phyloP scores from a whole-genome alignment of 768 basidiomycete genomes.

The Russula earlei region DNA sequence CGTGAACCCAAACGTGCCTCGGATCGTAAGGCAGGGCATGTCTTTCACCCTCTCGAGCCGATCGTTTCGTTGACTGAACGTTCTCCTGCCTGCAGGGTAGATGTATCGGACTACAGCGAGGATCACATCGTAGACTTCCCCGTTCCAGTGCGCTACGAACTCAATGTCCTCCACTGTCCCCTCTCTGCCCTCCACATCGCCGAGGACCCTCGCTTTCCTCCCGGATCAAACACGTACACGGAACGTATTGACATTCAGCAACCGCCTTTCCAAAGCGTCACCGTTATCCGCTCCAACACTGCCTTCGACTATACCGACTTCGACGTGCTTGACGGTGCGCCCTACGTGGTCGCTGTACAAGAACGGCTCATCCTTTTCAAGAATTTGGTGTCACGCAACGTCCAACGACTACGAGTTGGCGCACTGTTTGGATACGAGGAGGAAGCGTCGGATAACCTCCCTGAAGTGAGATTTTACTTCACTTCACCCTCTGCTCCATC shows the following conservation, averaged over 20 bases:
- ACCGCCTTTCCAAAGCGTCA: conserved; percentile 9
- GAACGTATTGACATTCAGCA: not conserved
- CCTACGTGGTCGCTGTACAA: conserved; percentile 9
- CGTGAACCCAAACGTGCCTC: conserved; percentile 8
- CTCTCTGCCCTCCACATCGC: conserved; percentile 14
- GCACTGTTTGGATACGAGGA: conserved; percentile 15
- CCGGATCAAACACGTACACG: conserved; percentile 12
- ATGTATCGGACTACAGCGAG: conserved; percentile 17
- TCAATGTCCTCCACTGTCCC: conserved; percentile 14
- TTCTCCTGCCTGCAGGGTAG: conserved; percentile 3
- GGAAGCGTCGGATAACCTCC: conserved; percentile 9
- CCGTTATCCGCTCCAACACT: conserved; percentile 9
- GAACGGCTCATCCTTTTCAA: conserved; percentile 9
- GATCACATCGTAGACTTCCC: conserved; percentile 13
- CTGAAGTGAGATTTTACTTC: conserved; percentile 12
- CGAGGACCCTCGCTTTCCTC: conserved; percentile 17
- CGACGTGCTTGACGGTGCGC: conserved; percentile 9
- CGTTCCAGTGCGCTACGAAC: conserved; percentile 17
- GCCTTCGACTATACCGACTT: conserved; percentile 15
- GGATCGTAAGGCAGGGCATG: conserved; percentile 13
- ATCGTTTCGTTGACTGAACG: not conserved
- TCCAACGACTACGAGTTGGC: conserved; percentile 9
- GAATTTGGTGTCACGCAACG: conserved; percentile 8
- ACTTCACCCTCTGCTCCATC: not conserved
- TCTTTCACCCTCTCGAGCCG: not conserved